Evolutionary conservation across 139 green algal genomes (phyloP).

Genomic region (Tetraselmis chui): DNA sequence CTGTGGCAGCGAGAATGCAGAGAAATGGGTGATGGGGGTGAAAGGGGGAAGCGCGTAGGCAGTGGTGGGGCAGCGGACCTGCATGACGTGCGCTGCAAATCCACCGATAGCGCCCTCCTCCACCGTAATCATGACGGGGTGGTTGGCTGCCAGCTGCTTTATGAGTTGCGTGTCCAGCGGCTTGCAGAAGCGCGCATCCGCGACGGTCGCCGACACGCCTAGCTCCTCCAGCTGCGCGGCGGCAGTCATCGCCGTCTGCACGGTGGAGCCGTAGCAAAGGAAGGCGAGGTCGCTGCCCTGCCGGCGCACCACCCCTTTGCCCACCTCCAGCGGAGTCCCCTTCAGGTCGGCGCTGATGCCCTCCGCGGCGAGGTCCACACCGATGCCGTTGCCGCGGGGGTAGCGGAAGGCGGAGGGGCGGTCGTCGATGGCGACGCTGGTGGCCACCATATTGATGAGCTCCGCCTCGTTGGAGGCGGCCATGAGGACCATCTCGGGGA

Average conservation of each 20-base stretch:
- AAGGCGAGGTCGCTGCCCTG: slow-evolving; percentile 84
- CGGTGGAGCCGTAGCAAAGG: slow-evolving; percentile 83
- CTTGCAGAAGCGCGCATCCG: slow-evolving; percentile 98
- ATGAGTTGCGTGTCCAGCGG: slow-evolving; percentile 85
- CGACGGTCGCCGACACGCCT: slow-evolving; percentile 80
- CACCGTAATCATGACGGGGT: slow-evolving; percentile 88
- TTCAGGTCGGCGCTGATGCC: slow-evolving; percentile 77
- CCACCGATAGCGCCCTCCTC: slow-evolving; percentile 96
- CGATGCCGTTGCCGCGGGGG: slow-evolving; percentile 91
- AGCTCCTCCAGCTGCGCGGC: slow-evolving; percentile 74
- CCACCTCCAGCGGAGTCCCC: slow-evolving; percentile 78
- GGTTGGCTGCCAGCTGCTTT: slow-evolving; percentile 62
- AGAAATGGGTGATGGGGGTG: too few species aligned
- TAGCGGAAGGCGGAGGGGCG: slow-evolving; percentile 86
- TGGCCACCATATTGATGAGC: slow-evolving; percentile 93
- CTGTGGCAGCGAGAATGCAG: too few species aligned
- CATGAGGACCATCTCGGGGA: slow-evolving; percentile 98
- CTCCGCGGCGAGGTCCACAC: slow-evolving; percentile 75
- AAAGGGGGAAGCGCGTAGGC: too few species aligned
- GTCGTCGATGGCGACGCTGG: slow-evolving; percentile 85
- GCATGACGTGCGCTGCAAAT: slow-evolving; percentile 91
- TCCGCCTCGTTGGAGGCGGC: slow-evolving; percentile 91
- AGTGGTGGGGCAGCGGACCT: slow-evolving; percentile 30
- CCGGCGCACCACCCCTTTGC: slow-evolving; percentile 76
- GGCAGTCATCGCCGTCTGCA: slow-evolving; percentile 79